phyloP scores from a whole-genome alignment of 345 rosid genomes.

The Noccaea bulbosa region DNA sequence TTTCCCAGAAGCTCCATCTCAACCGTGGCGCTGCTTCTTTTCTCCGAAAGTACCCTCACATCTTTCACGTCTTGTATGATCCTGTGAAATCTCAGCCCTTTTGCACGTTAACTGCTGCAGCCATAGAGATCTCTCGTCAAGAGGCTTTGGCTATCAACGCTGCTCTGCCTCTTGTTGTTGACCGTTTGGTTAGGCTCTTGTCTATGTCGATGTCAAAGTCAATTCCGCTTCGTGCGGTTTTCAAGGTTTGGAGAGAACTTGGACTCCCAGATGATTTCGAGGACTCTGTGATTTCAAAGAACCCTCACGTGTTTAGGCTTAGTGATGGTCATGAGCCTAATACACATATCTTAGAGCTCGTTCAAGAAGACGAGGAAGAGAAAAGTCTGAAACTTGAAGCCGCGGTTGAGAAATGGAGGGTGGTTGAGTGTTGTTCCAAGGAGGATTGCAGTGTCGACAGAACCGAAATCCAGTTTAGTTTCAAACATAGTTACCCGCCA shows the following conservation, averaged over 20 bases:
- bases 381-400: constrained; percentile 45
- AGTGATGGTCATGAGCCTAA: constrained; percentile 65
- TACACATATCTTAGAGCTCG: constrained; percentile 70
- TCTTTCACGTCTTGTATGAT: constrained; percentile 69
- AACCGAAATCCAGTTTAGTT: constrained; percentile 58
- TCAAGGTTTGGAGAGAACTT: constrained; percentile 93
- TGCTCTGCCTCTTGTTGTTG: constrained; percentile 57
- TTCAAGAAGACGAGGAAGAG: constrained; percentile 49
- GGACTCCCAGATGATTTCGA: constrained; percentile 96
- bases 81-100: constrained; percentile 59
- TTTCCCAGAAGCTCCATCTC: constrained; percentile 84
- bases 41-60: constrained; percentile 74
- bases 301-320: constrained; percentile 59
- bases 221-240: constrained; percentile 79
- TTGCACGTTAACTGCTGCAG: constrained; percentile 65
- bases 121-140: constrained; percentile 55
- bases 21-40: constrained; percentile 84
- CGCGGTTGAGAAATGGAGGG: constrained; percentile 84
- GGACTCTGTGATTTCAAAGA: constrained; percentile 68
- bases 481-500: constrained; percentile 74
- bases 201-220: constrained; percentile 69
- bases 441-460: constrained; percentile 58
- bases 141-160: constrained; percentile 62
- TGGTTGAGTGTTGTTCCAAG: constrained; percentile 65
- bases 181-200: constrained; percentile 64